A percentile compares a stretch with the other conserved stretches of the same genome.
Conservation (phyloP, 257 asterid species). For the Penstemon eatonii region DNA sequence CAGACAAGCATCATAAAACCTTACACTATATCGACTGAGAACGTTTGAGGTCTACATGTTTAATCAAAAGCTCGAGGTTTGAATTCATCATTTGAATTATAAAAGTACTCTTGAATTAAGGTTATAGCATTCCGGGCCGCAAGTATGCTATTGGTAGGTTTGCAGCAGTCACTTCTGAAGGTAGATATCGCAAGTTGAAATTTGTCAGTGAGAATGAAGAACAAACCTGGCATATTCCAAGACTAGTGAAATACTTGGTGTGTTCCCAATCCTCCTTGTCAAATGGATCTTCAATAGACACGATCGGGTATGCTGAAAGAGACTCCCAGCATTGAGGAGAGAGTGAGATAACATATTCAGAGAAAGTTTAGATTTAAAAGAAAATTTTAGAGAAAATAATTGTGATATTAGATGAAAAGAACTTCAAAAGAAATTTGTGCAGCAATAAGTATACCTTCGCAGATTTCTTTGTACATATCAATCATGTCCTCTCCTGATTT, state of each 20-base stretch:
- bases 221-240: slow-evolving; percentile 88
- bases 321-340: slow-evolving; percentile 24
- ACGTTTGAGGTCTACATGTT: slow-evolving; percentile 6
- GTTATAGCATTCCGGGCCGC: slow-evolving; percentile 4
- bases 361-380: slow-evolving; percentile 3
- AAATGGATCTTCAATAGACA: slow-evolving; percentile 96
- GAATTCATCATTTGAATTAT: slow-evolving; percentile 13
- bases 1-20: not conserved
- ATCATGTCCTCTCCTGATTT: slow-evolving; percentile 97
- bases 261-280: slow-evolving; percentile 99
- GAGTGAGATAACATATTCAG: slow-evolving; percentile 23
- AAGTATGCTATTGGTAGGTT: slow-evolving; percentile 1
- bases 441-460: slow-evolving; percentile 58
- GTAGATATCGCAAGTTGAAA: slow-evolving; percentile 19
- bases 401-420: slow-evolving; percentile 14
- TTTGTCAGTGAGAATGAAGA: slow-evolving; percentile 29
- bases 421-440: slow-evolving; percentile 17
- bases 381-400: slow-evolving; percentile 22
- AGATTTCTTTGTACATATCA: slow-evolving; percentile 76
- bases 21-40: slow-evolving; percentile 13
- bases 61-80: slow-evolving; percentile 2
- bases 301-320: slow-evolving; percentile 77
- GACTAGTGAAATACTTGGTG: slow-evolving; percentile 63
- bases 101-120: slow-evolving; percentile 1
- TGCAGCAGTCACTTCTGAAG: slow-evolving; percentile 17